Evolutionary conservation across 2,329 filamentous ascomycete genomes (phyloP), one percentile per base, ranked within the genome.

Genomic region (Neocucurbitaria cava): DNA sequence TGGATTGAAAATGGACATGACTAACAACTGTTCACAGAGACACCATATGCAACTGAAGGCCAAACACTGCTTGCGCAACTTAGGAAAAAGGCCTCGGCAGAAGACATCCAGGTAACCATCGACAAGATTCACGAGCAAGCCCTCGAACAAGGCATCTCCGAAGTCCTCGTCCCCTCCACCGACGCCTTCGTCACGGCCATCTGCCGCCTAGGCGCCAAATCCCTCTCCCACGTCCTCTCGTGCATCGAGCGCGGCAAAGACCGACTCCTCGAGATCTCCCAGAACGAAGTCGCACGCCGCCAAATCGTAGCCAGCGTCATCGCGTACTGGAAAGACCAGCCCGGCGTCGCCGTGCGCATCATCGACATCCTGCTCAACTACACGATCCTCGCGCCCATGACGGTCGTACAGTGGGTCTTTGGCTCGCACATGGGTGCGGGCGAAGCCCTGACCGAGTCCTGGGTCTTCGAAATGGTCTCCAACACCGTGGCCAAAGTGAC

Each of bases 341-440:
- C 94, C 0, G 95, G 95, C 55, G 89, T 96, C 39, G 95, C 92
- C 3, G 86, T 98, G 64, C 91, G 90, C 65, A 96, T 99, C 66
- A 85, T 98, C 54, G 94, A 98, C 81, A 98, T 98, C 77, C 85
- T 99, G 5, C 88, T 99, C 65, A 99, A 98, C 79, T 99, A 97
- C 79, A 93, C 91, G 13, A 96, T 99, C 66, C 83, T 99, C 31
- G 92, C 89, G 8, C 95, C 95, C 0, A 81, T 87, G 52, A 89
- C 88, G 15, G 92, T 99, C 24, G 85, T 97, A 43, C 88, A 96
- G 69, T 99, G 95, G 95, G 91, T 91, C 0, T 82, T 99, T 11
- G 82, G 87, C 28, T 87, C 91, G 58, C 81, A 82, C 58, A 77
- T 87, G 49, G 79, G 85, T 18, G 85, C 86, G 2, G 89, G 89